phyloP scores from a whole-genome alignment of 805 yeast species.

The Wickerhamomyces kurtzmanii region DNA sequence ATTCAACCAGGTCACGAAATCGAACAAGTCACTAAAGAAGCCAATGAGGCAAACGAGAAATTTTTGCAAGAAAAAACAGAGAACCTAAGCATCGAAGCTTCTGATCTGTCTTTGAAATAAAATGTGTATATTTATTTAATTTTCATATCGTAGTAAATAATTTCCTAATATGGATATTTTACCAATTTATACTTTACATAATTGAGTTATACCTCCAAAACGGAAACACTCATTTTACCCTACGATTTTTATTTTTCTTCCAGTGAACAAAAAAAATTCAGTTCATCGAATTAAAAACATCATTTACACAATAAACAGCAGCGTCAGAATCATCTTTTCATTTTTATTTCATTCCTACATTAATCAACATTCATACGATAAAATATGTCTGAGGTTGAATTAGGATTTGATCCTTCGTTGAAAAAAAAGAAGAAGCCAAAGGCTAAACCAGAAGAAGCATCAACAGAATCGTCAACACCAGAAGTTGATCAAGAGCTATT shows the following conservation, averaged over 20 bases:
- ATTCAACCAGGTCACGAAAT: slow-evolving; percentile 42
- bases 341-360: too few species aligned
- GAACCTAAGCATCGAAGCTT: slow-evolving; percentile 12
- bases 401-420: slow-evolving; percentile 66
- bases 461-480: slow-evolving; percentile 29
- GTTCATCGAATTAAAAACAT: not conserved
- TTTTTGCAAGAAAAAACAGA: slow-evolving; percentile 20
- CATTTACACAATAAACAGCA: not conserved
- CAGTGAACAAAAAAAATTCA: not conserved
- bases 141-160: too few species aligned
- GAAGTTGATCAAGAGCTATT: slow-evolving; percentile 59
- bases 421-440: slow-evolving; percentile 75
- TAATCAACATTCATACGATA: not conserved
- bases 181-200: too few species aligned
- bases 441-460: slow-evolving; percentile 26
- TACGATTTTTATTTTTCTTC: not conserved
- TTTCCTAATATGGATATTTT: too few species aligned
- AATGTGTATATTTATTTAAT: too few species aligned
- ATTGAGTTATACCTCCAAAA: too few species aligned
- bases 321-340: not conserved
- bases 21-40: slow-evolving; percentile 37
- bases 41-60: slow-evolving; percentile 24
- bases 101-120: too few species aligned
- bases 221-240: too few species aligned
- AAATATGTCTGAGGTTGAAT: slow-evolving; percentile 21